These are phyloP conservation scores for Protomyces arabidopsidicola DNA, from an alignment of 1,139 yeast species.

Conservation along the genomic window DNA sequence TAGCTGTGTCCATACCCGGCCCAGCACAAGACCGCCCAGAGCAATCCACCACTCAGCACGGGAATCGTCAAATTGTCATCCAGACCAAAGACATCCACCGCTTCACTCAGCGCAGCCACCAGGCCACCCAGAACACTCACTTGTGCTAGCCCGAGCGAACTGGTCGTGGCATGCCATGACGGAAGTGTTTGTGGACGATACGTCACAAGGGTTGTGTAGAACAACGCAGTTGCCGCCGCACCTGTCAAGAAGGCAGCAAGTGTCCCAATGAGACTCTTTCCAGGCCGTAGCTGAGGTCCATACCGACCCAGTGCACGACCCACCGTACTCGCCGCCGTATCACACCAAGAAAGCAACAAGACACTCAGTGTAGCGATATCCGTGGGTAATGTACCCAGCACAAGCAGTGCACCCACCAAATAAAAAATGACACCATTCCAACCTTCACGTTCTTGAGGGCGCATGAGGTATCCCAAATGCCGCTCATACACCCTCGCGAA, in stretches of 20 bases:
- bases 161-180: slow-evolving; percentile 58
- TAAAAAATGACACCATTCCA: slow-evolving; percentile 66
- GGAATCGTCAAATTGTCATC: slow-evolving; percentile 97
- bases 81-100: slow-evolving; percentile 62
- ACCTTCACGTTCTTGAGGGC: slow-evolving; percentile 75
- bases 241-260: slow-evolving; percentile 81
- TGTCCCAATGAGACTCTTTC: slow-evolving; percentile 85
- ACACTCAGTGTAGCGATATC: slow-evolving; percentile 76
- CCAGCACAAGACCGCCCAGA: slow-evolving; percentile 46
- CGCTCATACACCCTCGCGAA: slow-evolving; percentile 64
- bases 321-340: slow-evolving; percentile 91
- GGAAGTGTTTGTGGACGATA: slow-evolving; percentile 48
- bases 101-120: slow-evolving; percentile 81
- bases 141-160: slow-evolving; percentile 50
- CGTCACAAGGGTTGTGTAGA: slow-evolving; percentile 68
- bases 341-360: slow-evolving; percentile 88
- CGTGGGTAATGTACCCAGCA: slow-evolving; percentile 62
- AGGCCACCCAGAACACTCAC: slow-evolving; percentile 66
- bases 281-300: slow-evolving; percentile 68
- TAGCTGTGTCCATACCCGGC: neutral
- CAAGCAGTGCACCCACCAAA: slow-evolving; percentile 41
- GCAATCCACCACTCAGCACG: slow-evolving; percentile 64
- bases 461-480: slow-evolving; percentile 70
- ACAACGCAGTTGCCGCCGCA: slow-evolving; percentile 54
- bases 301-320: slow-evolving; percentile 80